A percentile compares a stretch with the other conserved stretches of the same genome.
These are phyloP conservation scores for Aspergillus sp. DNA, from an alignment of 2,329 filamentous ascomycete species.

Conservation along the genomic window DNA sequence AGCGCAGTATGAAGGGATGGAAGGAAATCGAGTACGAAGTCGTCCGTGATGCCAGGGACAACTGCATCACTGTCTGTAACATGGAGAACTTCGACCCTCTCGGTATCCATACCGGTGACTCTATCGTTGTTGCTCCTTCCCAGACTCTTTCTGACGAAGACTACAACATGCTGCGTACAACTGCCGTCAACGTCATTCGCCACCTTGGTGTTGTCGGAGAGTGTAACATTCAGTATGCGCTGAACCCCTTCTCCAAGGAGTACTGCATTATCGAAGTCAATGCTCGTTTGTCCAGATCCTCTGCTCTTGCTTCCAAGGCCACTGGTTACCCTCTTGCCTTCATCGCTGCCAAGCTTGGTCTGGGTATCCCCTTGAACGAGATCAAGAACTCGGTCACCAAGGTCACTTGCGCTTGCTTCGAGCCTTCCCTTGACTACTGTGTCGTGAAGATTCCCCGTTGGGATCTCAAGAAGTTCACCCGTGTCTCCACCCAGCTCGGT, in stretches of 20 bases:
- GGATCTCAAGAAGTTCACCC: slow-evolving; percentile 98
- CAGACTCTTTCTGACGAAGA: slow-evolving; percentile 97
- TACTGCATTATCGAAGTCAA: slow-evolving; percentile 99
- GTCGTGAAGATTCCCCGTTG: slow-evolving; percentile 98
- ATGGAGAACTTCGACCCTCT: slow-evolving; percentile 99
- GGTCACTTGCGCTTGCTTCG: slow-evolving; percentile 94
- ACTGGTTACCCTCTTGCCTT: slow-evolving; percentile 96
- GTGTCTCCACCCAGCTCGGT: slow-evolving; percentile 91
- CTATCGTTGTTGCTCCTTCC: slow-evolving; percentile 94
- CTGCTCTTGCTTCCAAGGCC: slow-evolving; percentile 92
- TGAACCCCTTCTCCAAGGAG: slow-evolving; percentile 92
- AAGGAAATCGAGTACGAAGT: slow-evolving; percentile 99
- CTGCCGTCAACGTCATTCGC: slow-evolving; percentile 93
- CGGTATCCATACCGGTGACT: slow-evolving; percentile 96
- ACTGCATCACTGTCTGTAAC: slow-evolving; percentile 99
- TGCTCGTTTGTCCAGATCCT: slow-evolving; percentile 90
- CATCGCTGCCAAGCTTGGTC: slow-evolving; percentile 92
- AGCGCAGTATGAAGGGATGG: slow-evolving; percentile 99
- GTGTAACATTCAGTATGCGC: slow-evolving; percentile 97
- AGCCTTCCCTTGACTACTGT: slow-evolving; percentile 95
- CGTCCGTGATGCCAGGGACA: slow-evolving; percentile 90
- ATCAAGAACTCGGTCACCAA: slow-evolving; percentile 96
- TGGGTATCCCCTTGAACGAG: slow-evolving; percentile 92
- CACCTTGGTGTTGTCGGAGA: slow-evolving; percentile 97
- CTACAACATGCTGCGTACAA: slow-evolving; percentile 98